Evolutionary conservation across 192 early-diverging fungal species (phyloP), one percentile per base, ranked within the genome.

Genomic region (Coemansia sp.): DNA sequence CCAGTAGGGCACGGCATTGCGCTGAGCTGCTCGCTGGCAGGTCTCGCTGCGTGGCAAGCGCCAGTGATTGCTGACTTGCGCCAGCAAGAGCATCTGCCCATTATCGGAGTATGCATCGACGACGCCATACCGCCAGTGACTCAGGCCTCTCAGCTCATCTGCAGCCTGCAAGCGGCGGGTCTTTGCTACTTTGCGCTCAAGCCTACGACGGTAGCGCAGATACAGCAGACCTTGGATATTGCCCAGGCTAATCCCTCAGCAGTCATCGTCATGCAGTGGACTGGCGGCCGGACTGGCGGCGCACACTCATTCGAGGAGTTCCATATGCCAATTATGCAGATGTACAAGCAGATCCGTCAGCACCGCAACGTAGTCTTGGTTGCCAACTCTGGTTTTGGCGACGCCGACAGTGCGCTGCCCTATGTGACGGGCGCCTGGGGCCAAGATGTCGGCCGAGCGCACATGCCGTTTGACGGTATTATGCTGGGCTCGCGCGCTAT

Each of bases 231-330:
- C 7, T 81, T 98, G 51, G 73, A 82, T 15, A 93, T 98, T 83
- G 95, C 95, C 29, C 87, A 89, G 69, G 77, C 78, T 27, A 88
- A 91, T 69, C 89, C 91, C 6, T 85, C 87, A 20, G 88, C 93
- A 80, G 86, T 91, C 17, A 85, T 98, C 17, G 85, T 96, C 53
- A 78, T 96, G 67, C 94, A 98, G 79, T 98, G 96, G 96, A 95
- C 94, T 27, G 96, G 96, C 75, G 96, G 96, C 17, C 90, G 96
- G 73, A 92, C 89, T 48, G 95, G 95, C 67, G 96, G 96, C 10
- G 91, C 91, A 74, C 96, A 98, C 86, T 93, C 91, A 63, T 91
- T 93, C 50, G 96, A 96, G 72, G 95, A 98, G 77, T 91, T 96
- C 86, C 93, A 96, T 75, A 84, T 86, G 67, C 92, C 94, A 41